Conservation (phyloP, 768 basidiomycete species). For the Phylloporus scabripes region DNA sequence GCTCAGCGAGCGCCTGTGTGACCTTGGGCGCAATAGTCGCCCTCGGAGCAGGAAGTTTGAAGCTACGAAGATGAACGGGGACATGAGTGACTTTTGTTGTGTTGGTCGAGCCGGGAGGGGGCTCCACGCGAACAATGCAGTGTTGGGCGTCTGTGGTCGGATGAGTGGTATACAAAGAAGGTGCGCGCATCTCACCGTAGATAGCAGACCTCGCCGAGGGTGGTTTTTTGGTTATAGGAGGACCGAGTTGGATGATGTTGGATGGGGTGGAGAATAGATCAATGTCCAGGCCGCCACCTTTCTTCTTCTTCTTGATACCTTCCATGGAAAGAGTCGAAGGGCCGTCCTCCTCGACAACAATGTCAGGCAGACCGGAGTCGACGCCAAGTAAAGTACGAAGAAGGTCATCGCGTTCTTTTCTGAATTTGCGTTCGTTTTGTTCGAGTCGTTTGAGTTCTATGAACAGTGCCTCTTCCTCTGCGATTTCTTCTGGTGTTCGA, state of each 20-base stretch:
- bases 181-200: conserved; percentile 42
- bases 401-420: conserved; percentile 82
- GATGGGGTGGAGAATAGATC: conserved; percentile 33
- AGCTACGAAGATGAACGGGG: conserved; percentile 80
- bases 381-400: conserved; percentile 79
- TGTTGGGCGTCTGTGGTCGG: conserved; percentile 51
- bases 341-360: conserved; percentile 59
- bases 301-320: conserved; percentile 52
- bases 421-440: conserved; percentile 85
- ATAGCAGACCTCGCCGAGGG: conserved; percentile 53
- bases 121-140: conserved; percentile 69
- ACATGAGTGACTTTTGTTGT: conserved; percentile 71
- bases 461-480: conserved; percentile 93
- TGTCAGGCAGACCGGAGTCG: conserved; percentile 78
- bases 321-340: conserved; percentile 43
- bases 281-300: conserved; percentile 22
- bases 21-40: conserved; percentile 70
- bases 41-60: conserved; percentile 79
- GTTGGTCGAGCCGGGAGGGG: conserved; percentile 33
- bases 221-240: conserved; percentile 31
- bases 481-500: conserved; percentile 83
- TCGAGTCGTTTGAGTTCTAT: conserved; percentile 93
- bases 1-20: conserved; percentile 67
- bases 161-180: conserved; percentile 12
- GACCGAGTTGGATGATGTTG: conserved; percentile 35